Evolutionary conservation across 257 asterid genomes (phyloP).

Genomic region (Solanum neorickii): DNA sequence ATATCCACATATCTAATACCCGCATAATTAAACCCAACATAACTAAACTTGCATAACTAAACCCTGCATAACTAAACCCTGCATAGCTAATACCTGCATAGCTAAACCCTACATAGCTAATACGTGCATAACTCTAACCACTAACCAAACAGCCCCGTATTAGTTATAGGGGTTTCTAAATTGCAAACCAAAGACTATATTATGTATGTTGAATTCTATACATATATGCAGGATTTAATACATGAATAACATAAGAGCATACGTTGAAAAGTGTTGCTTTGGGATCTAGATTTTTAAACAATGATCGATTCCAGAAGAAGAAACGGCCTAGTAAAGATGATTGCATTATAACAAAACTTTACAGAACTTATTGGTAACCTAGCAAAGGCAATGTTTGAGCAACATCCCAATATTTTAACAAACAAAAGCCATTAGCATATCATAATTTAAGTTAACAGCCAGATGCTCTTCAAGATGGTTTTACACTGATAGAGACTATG

Average conservation of each 20-base stretch:
- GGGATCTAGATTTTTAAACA: not conserved
- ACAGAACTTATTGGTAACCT: not conserved
- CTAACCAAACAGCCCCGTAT: not conserved
- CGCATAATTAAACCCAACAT: too few relatives aligned
- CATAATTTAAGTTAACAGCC: not conserved
- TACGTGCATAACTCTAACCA: too few relatives aligned
- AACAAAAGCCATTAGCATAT: not conserved
- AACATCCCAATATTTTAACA: not conserved
- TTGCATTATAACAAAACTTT: not conserved
- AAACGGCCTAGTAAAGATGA: not conserved
- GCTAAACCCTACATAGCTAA: too few relatives aligned
- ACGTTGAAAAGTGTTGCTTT: not conserved
- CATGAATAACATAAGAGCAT: not conserved
- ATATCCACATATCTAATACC: too few relatives aligned
- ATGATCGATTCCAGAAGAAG: not conserved
- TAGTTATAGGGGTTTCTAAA: not conserved
- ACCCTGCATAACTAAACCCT: too few relatives aligned
- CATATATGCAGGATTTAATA: not conserved
- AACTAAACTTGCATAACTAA: too few relatives aligned
- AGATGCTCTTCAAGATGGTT: not conserved
- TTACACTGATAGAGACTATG: not conserved
- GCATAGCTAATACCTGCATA: too few relatives aligned
- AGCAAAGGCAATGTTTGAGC: not conserved
- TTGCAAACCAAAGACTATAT: not conserved
- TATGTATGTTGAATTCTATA: not conserved